Evolutionary conservation across 2,329 filamentous ascomycete genomes (phyloP), one percentile per base, ranked within the genome.

Genomic region (Colletotrichum tamarilloi): DNA sequence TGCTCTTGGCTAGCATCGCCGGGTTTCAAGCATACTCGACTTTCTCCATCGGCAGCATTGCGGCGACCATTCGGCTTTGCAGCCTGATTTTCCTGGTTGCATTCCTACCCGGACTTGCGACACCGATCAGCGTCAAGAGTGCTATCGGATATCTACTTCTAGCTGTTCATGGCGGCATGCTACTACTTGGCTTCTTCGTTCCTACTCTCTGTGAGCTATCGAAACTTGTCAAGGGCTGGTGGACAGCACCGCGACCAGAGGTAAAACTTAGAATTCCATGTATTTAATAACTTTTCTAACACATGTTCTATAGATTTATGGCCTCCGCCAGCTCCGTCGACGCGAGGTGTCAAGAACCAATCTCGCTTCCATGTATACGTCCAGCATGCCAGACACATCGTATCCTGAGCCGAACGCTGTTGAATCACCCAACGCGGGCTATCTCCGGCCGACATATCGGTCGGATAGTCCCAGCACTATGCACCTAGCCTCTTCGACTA

Each of bases 111-210:
- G 92, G 92, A 74, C 86, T 93, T 26, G 90, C 91, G 1, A 89
- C 89, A 49, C 19, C 42, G 2, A 86, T 91, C 75, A 82, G 86
- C 2, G 82, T 89, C 1, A 91, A 90, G 76, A 91, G 92, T 19
- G 93, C 90, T 88, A 89, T 94, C 56, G 93, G 92, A 9, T 94
- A 94, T 78, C 84, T 89, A 16, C 91, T 94, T 52, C 84, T 95
- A 22, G 79, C 91, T 1, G 83, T 94, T 5, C 92, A 94, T 79
- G 90, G 86, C 2, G 85, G 91, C 68, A 91, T 93, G 14, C 82
- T 94, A 6, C 84, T 93, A 6, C 92, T 94, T 78, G 91, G 92
- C 5, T 93, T 93, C 80, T 91, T 93, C 77, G 82, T 94, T 46
- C 93, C 92, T 77, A 86, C 90, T 0, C 80, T 90, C 1, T 72